These are phyloP conservation scores for Erythrophleum fordii DNA, from an alignment of 306 rosid genomes.

Conservation along the genomic window DNA sequence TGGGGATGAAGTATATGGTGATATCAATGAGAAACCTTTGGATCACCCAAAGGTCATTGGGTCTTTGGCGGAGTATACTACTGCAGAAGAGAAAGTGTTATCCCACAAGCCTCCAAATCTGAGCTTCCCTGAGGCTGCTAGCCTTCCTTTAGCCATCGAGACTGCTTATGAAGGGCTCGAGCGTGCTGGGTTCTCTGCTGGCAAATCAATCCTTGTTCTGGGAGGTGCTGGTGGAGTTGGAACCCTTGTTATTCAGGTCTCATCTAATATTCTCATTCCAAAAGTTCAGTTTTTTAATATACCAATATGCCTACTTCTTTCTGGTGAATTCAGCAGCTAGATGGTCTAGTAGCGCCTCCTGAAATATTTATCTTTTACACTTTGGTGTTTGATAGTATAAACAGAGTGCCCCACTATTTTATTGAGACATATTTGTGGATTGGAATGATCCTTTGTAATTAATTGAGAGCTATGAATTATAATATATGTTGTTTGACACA, in stretches of 20 bases:
- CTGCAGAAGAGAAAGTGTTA: conserved; percentile 48
- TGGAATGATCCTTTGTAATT: no score
- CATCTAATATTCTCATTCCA: neutral
- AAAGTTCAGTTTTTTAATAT: neutral
- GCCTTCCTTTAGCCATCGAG: neutral
- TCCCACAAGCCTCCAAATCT: conserved; percentile 46
- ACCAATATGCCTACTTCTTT: neutral
- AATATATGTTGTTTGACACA: conserved; percentile 19
- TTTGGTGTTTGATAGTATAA: neutral
- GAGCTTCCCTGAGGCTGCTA: neutral
- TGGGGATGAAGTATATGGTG: conserved; percentile 35
- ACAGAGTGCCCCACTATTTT: no score
- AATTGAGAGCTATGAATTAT: neutral
- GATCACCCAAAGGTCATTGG: conserved; percentile 41
- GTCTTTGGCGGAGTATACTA: conserved; percentile 64
- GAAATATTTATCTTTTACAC: neutral
- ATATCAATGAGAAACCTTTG: conserved; percentile 36
- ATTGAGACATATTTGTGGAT: neutral
- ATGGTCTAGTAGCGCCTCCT: neutral
- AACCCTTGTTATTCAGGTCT: conserved; percentile 53
- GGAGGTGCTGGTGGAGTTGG: conserved; percentile 65
- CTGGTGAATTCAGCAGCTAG: neutral
- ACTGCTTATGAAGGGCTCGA: neutral
- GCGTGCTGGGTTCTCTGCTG: neutral
- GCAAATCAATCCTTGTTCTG: neutral